Conservation (phyloP, 345 rosid species). For the Limnanthes douglasii region DNA sequence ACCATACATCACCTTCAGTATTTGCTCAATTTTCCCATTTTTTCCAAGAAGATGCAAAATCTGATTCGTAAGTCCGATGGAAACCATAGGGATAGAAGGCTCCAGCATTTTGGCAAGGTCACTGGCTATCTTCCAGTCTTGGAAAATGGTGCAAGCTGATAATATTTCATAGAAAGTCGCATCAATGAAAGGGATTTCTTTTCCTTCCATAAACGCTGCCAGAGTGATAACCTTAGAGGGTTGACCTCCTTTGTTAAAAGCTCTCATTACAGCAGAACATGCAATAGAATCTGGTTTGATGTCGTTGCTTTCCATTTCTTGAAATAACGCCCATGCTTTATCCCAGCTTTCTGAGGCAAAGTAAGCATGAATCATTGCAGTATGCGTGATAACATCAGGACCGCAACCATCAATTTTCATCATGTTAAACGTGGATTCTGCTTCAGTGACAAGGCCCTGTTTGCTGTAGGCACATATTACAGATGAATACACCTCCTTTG, state of each 20-base stretch:
- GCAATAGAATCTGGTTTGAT: slow-evolving; percentile 61
- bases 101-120: no score
- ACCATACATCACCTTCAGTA: no score
- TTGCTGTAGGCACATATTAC: slow-evolving; percentile 59
- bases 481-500: slow-evolving; percentile 74
- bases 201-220: slow-evolving; percentile 53
- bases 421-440: slow-evolving; percentile 57
- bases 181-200: slow-evolving; percentile 41
- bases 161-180: slow-evolving; percentile 60
- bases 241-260: slow-evolving; percentile 63
- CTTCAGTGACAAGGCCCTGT: slow-evolving; percentile 66
- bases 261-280: slow-evolving; percentile 76
- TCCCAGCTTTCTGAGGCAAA: slow-evolving; percentile 65
- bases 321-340: slow-evolving; percentile 44
- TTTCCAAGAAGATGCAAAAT: no score
- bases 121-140: no score
- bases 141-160: slow-evolving; percentile 80
- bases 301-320: slow-evolving; percentile 56
- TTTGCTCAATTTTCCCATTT: no score
- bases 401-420: slow-evolving; percentile 57
- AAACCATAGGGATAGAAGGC: no score
- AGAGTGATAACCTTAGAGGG: slow-evolving; percentile 58
- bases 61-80: no score
- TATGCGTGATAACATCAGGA: slow-evolving; percentile 71
- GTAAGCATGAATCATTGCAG: slow-evolving; percentile 68